Percentiles rank a stretch among this genome's conserved stretches.
Conservation (phyloP, 2,329 filamentous ascomycete species). For the Xylariales sp. region DNA sequence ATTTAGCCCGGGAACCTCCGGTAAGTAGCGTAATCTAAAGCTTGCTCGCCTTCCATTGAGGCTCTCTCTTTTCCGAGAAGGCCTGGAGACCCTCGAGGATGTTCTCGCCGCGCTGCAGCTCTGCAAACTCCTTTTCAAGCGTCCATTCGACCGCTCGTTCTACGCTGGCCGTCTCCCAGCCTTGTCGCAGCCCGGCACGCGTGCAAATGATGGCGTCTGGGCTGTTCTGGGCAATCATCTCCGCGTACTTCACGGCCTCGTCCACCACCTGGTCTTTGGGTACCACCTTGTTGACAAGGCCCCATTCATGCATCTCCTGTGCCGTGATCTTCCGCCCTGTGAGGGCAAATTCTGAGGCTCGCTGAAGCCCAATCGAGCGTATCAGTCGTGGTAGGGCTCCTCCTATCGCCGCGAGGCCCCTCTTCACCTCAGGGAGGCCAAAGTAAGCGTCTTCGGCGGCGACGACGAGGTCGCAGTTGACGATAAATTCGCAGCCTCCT, state of each 20-base stretch:
- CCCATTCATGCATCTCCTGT: slow-evolving; percentile 45
- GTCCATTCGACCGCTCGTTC: slow-evolving; percentile 45
- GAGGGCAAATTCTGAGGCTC: slow-evolving; percentile 44
- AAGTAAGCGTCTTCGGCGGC: slow-evolving; percentile 65
- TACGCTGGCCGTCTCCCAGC: slow-evolving; percentile 47
- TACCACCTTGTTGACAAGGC: slow-evolving; percentile 45
- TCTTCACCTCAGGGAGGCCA: slow-evolving; percentile 53
- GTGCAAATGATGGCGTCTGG: slow-evolving; percentile 47
- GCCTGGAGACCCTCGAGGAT: slow-evolving; percentile 48
- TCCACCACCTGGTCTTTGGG: slow-evolving; percentile 64
- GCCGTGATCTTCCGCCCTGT: slow-evolving; percentile 44
- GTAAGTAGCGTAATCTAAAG: slow-evolving; percentile 33
- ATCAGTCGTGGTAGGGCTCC: slow-evolving; percentile 44
- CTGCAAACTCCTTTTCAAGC: slow-evolving; percentile 48
- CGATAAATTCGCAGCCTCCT: slow-evolving; percentile 70
- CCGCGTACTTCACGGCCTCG: slow-evolving; percentile 82
- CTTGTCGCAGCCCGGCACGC: slow-evolving; percentile 43
- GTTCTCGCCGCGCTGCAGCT: slow-evolving; percentile 48
- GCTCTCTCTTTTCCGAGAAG: slow-evolving; percentile 48
- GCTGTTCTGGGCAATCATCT: slow-evolving; percentile 55
- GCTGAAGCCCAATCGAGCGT: slow-evolving; percentile 42
- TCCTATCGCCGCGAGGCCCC: slow-evolving; percentile 44
- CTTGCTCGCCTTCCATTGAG: slow-evolving; percentile 46
- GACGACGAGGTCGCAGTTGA: slow-evolving; percentile 70
- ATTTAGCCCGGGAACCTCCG: background rate